Conservation (phyloP, 768 basidiomycete genomes). For the Tylopilus cervinicoccineus region DNA sequence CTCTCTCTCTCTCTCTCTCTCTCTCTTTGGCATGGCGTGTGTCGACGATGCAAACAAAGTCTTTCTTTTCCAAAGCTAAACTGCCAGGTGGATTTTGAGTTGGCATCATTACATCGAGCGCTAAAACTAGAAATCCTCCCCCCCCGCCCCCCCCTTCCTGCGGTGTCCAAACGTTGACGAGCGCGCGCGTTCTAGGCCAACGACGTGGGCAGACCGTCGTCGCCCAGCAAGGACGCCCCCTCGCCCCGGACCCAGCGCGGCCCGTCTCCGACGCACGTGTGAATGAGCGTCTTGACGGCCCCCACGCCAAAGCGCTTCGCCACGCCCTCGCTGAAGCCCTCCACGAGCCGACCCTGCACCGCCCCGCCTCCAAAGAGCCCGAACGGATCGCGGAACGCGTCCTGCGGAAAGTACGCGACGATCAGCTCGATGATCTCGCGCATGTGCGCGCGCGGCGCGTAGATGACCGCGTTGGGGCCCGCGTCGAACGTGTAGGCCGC, state of each 20-base stretch:
- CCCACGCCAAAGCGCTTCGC: conserved; percentile 70
- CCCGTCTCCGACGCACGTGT: conserved; percentile 90
- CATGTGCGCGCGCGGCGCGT: conserved; percentile 74
- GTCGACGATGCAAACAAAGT: too few species aligned
- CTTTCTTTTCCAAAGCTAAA: too few species aligned
- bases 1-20: too few species aligned
- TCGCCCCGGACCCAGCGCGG: conserved; percentile 65
- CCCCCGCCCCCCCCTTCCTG: too few species aligned
- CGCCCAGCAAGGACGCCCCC: conserved; percentile 62
- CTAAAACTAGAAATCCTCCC: too few species aligned
- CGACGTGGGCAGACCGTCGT: conserved; percentile 65
- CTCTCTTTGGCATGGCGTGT: too few species aligned
- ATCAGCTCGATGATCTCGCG: conserved; percentile 75
- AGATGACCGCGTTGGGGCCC: conserved; percentile 98
- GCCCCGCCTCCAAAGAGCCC: conserved; percentile 47
- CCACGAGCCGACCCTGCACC: conserved; percentile 48
- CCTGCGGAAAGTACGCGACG: conserved; percentile 83
- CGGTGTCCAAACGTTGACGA: too few species aligned
- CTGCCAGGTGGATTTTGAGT: too few species aligned
- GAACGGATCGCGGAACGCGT: conserved; percentile 74
- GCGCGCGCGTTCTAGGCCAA: conserved; percentile 35
- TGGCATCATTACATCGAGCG: too few species aligned
- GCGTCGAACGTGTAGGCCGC: conserved; percentile 99
- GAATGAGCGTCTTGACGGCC: conserved; percentile 85
- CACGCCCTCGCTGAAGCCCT: conserved; percentile 77